phyloP scores from a whole-genome alignment of 805 yeast species.

The Cyberlindnera euphorbiiphila region DNA sequence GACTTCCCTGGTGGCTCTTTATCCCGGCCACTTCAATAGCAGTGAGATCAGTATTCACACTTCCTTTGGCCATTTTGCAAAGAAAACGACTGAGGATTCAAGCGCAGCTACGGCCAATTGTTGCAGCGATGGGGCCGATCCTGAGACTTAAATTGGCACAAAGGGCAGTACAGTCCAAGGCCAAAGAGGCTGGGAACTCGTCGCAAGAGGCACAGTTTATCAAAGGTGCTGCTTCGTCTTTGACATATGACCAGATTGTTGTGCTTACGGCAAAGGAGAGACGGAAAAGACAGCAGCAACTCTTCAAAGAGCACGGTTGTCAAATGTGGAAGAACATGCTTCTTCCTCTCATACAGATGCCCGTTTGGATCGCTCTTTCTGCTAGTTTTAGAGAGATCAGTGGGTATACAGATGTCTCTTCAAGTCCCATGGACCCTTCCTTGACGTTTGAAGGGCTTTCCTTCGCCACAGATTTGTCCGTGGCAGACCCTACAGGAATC shows the following conservation, averaged over 20 bases:
- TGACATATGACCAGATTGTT: conserved; percentile 76
- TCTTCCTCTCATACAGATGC: conserved; percentile 79
- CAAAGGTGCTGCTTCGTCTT: conserved; percentile 28
- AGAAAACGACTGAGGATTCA: conserved; percentile 68
- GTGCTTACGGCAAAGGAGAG: conserved; percentile 74
- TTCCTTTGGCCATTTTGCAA: conserved; percentile 76
- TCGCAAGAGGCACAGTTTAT: conserved; percentile 16
- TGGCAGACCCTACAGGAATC: conserved; percentile 56
- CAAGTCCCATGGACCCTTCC: conserved; percentile 44
- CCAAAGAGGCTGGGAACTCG: conserved; percentile 28
- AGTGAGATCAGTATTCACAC: conserved; percentile 60
- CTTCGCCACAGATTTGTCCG: conserved; percentile 59
- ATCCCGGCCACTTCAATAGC: conserved; percentile 72
- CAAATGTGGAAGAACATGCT: conserved; percentile 78
- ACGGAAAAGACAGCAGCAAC: conserved; percentile 62
- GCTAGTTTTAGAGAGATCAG: conserved; percentile 70
- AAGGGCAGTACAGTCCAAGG: conserved; percentile 24
- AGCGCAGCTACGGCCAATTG: conserved; percentile 63
- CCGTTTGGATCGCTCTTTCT: conserved; percentile 80
- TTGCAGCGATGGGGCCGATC: conserved; percentile 73
- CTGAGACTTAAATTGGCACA: conserved; percentile 50
- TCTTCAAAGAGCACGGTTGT: conserved; percentile 65
- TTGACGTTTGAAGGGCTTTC: conserved; percentile 51
- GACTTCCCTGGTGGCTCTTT: conserved; percentile 79
- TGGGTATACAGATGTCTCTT: conserved; percentile 41